Evolutionary conservation across 352 stramenopile species (phyloP).

Genomic region (Phytopythium cucurbitacearum): DNA sequence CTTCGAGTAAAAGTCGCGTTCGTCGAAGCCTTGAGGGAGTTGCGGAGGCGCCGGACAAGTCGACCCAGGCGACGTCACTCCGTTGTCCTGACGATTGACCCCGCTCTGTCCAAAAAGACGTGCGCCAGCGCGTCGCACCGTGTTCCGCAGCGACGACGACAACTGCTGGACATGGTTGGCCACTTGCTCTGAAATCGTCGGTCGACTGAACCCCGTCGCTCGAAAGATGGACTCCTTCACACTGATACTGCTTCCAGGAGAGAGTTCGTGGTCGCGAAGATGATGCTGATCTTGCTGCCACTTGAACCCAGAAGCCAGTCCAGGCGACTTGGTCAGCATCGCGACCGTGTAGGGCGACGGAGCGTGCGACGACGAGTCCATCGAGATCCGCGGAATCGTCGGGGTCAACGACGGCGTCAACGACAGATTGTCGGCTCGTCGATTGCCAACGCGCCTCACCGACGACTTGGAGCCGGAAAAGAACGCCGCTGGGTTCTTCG

Average conservation of each 20-base stretch:
- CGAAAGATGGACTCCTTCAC: conserved; percentile 36
- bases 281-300: conserved; percentile 11
- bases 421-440: conserved; percentile 19
- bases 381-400: conserved; percentile 20
- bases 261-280: conserved; percentile 6
- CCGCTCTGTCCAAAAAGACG: conserved; percentile 17
- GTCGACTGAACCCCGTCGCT: conserved; percentile 6
- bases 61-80: conserved; percentile 41
- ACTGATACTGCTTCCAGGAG: conserved; percentile 15
- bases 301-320: conserved; percentile 6
- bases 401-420: conserved; percentile 11
- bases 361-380: conserved; percentile 2
- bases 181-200: conserved; percentile 11
- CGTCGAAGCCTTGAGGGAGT: conserved; percentile 34
- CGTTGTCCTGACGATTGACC: conserved; percentile 4
- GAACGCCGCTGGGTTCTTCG: conserved; percentile 6
- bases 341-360: conserved; percentile 3
- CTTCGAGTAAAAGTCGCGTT: conserved; percentile 36
- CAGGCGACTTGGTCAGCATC: conserved; percentile 1
- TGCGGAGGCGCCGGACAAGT: conserved; percentile 28
- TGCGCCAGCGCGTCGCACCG: conserved; percentile 19
- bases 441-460: conserved; percentile 1
- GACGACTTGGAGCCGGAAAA: conserved; percentile 4
- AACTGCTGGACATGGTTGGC: conserved; percentile 31
- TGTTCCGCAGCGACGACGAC: conserved; percentile 35